Evolutionary conservation across 257 asterid genomes (phyloP).

Genomic region (Gynochthodes officinalis): DNA sequence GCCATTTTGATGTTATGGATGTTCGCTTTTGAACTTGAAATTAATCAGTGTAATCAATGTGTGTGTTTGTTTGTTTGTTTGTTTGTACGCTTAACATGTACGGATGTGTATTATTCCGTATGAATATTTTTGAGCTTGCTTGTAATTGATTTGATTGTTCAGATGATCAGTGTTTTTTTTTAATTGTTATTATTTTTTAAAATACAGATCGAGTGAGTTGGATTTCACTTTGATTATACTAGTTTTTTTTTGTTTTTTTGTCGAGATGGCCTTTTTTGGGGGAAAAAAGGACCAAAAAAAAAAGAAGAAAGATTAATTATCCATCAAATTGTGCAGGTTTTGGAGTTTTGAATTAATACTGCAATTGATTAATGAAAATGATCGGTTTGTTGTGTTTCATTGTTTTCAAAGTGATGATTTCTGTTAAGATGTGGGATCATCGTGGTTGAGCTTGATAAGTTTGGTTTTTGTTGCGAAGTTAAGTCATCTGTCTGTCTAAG

Average conservation of each 20-base stretch:
- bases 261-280: background rate
- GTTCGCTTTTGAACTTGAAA: background rate
- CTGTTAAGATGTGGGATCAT: background rate
- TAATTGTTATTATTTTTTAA: background rate
- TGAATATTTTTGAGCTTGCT: background rate
- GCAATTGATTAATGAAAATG: background rate
- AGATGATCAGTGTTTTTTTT: background rate
- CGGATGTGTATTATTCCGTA: constrained; percentile 1
- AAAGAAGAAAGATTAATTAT: too few species aligned
- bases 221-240: background rate
- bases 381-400: background rate
- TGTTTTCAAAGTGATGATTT: background rate
- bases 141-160: background rate
- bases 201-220: background rate
- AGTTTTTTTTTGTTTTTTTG: background rate
- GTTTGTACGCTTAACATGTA: too few species aligned
- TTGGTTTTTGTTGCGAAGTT: background rate
- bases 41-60: background rate
- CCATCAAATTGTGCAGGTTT: too few species aligned
- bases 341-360: background rate
- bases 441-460: background rate
- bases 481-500: background rate
- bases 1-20: background rate
- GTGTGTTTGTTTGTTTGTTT: too few species aligned
- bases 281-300: too few species aligned